These are phyloP conservation scores for Aegilops bicornis DNA, from an alignment of 176 grass and related monocot species.

Conservation along the genomic window DNA sequence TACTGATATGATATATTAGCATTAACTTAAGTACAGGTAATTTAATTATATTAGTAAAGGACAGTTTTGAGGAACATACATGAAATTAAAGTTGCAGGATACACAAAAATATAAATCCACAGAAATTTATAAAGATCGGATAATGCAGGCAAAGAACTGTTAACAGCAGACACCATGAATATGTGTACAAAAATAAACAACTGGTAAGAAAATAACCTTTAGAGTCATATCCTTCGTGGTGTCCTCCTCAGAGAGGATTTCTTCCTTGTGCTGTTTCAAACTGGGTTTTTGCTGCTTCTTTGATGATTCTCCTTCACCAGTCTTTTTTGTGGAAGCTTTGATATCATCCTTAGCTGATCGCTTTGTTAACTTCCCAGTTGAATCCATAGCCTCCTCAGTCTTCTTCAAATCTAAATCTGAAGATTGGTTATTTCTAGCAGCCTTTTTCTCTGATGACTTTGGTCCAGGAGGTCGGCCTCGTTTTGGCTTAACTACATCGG, in stretches of 20 bases:
- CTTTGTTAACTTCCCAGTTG: constrained; percentile 50
- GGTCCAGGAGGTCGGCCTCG: constrained; percentile 47
- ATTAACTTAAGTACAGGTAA: neutral
- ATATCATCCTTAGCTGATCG: constrained; percentile 40
- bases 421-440: constrained; percentile 31
- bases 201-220: constrained; percentile 42
- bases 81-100: neutral
- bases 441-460: constrained; percentile 52
- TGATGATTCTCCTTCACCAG: constrained; percentile 46
- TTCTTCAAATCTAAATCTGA: constrained; percentile 38
- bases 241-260: constrained; percentile 31
- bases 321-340: constrained; percentile 39
- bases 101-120: neutral
- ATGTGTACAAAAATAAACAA: constrained; percentile 13
- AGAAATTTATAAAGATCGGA: neutral
- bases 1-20: neutral
- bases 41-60: neutral
- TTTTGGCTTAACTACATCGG: constrained; percentile 43
- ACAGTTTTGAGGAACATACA: neutral
- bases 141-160: neutral
- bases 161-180: constrained; percentile 14
- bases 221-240: constrained; percentile 33
- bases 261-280: constrained; percentile 43
- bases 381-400: constrained; percentile 43
- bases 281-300: constrained; percentile 46